These are phyloP conservation scores for Crithidia acanthocephali DNA, from an alignment of 208 protist species.

Conservation along the genomic window DNA sequence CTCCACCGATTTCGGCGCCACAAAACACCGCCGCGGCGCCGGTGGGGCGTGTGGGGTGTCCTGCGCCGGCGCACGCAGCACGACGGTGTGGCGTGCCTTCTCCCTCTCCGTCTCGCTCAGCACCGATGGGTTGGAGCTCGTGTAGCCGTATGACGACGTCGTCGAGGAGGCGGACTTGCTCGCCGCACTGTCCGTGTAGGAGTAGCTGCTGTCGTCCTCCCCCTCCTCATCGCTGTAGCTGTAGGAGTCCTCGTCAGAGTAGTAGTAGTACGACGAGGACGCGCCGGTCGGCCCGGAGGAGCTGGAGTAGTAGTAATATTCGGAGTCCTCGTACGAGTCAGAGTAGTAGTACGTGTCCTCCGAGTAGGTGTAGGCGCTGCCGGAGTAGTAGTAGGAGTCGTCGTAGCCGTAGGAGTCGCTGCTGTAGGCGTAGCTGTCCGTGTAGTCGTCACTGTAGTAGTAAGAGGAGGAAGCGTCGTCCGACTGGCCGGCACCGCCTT, in stretches of 20 bases:
- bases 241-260: constrained; percentile 15
- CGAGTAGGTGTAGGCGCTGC: constrained; percentile 15
- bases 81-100: constrained; percentile 45
- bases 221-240: constrained; percentile 1
- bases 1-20: constrained; percentile 34
- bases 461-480: neutral
- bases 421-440: constrained; percentile 23
- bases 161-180: constrained; percentile 30
- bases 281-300: neutral
- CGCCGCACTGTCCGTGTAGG: constrained; percentile 27
- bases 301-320: constrained; percentile 24
- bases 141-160: constrained; percentile 44
- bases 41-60: constrained; percentile 38
- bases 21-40: constrained; percentile 53
- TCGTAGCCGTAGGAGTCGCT: constrained; percentile 1
- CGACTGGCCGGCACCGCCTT: neutral
- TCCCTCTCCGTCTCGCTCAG: constrained; percentile 12
- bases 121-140: constrained; percentile 10
- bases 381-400: constrained; percentile 31
- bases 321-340: constrained; percentile 22
- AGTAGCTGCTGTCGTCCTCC: constrained; percentile 16
- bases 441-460: constrained; percentile 28
- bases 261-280: constrained; percentile 24
- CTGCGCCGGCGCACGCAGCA: constrained; percentile 43
- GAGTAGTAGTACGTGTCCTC: constrained; percentile 21